These are phyloP conservation scores for Alternaria sp. DNA, from an alignment of 2,329 filamentous ascomycete species.

Conservation along the genomic window DNA sequence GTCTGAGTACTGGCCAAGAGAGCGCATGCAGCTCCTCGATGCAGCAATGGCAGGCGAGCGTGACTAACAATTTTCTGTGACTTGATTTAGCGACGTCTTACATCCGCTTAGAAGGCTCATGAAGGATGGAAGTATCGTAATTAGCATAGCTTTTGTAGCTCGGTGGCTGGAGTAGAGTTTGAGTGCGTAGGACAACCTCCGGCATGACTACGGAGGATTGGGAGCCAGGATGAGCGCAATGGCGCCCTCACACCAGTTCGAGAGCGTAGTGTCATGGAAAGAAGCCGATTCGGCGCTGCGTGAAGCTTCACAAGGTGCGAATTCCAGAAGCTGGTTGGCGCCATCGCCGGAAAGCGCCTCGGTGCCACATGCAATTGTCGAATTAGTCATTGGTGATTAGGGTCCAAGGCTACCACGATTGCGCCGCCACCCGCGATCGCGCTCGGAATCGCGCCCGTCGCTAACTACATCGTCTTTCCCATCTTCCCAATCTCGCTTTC, in stretches of 20 bases:
- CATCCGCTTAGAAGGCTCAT: neutral
- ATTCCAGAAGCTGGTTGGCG: neutral
- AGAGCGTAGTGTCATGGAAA: neutral
- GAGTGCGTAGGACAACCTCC: neutral
- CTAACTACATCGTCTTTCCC: neutral
- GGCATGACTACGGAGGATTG: neutral
- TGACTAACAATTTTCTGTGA: constrained; percentile 5
- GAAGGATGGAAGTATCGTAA: neutral
- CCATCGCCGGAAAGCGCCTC: neutral
- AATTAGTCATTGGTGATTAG: neutral
- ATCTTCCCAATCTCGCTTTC: neutral
- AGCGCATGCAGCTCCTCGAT: constrained; percentile 37
- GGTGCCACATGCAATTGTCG: neutral
- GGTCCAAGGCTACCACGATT: neutral
- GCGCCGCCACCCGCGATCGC: neutral
- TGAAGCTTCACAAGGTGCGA: neutral
- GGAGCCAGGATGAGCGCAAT: neutral
- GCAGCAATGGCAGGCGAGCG: constrained; percentile 31
- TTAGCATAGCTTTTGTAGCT: neutral
- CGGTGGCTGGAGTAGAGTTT: neutral
- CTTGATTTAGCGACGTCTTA: neutral
- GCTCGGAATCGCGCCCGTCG: neutral
- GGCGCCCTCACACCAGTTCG: no score
- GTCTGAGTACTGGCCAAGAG: constrained; percentile 25
- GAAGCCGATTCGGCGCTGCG: neutral